Base-by-base conservation (phyloP, 2,329 filamentous ascomycete genomes). In the Gaeumannomyces tritici region DNA sequence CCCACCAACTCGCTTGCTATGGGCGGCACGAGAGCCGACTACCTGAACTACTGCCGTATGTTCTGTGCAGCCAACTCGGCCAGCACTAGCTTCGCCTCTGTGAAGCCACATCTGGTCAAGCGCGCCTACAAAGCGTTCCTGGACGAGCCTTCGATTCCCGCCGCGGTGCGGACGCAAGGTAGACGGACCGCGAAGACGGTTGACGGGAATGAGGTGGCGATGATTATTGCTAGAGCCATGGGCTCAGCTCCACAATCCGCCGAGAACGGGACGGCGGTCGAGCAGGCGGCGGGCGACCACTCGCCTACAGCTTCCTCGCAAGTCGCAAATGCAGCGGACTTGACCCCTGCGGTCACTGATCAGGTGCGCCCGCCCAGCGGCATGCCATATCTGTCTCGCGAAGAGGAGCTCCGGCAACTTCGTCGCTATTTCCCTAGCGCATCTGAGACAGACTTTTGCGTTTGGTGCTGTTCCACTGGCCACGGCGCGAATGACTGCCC, bases 351-450 rank as follows among this genome's bases (percentile, higher is more conserved):
- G 7, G 13, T 13, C 42, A 21, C 7, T 5, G 6, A 2, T n/a
- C 21, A 51, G 9, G 42, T n/a, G 42, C 21, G 5, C 6, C 42
- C 21, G n/a, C 6, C 18, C 15, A 59, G 8, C n/a, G 31, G 57
- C 31, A 35, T 42, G 35, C 5, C 35, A 15, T 35, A 59, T 2
- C 7, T 59, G 27, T 57, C 62, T 54, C 62, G 54, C 26, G 68
- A 71, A 12, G 70, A 75, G 29, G 76, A 76, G 61, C 63, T 74
- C 26, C 69, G 69, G 26, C 73, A 79, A 62, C 77, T 80, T 64
- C 73, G 66, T 27, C 75, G 69, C 65, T 84, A 84, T 67, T 87
- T 85, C 64, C 82, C 82, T 3, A 78, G 78, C 1, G 74, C 80
- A 33, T 67, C 71, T 21, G 72, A 77, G 29, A 73, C 74, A 29